Conservation (phyloP, 352 stramenopile genomes). For the Phytophthora hybrid region DNA sequence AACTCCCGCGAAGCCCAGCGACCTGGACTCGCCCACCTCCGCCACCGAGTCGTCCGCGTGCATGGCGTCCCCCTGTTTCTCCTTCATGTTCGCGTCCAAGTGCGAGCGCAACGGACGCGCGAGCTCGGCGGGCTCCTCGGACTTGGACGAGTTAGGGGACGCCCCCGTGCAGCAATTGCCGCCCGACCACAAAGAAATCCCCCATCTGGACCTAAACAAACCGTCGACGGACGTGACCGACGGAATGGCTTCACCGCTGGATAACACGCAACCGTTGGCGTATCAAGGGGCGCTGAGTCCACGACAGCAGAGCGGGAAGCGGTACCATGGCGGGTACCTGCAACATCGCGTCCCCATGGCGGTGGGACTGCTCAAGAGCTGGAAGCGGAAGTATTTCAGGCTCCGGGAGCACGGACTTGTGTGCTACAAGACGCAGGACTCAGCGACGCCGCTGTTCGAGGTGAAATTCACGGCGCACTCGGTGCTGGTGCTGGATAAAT, state of each 20-base stretch:
- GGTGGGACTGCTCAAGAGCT: constrained; percentile 70
- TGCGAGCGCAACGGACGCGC: constrained; percentile 14
- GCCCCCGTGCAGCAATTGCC: constrained; percentile 41
- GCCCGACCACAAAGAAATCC: constrained; percentile 9
- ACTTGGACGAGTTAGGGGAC: constrained; percentile 33
- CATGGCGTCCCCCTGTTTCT: constrained; percentile 23
- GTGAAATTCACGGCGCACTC: constrained; percentile 65
- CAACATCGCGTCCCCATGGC: constrained; percentile 64
- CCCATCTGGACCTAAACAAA: constrained; percentile 19
- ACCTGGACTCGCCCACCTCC: constrained; percentile 21
- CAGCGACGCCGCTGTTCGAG: constrained; percentile 62
- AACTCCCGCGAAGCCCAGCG: constrained; percentile 8
- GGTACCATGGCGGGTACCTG: constrained; percentile 65
- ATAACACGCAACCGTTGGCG: constrained; percentile 16
- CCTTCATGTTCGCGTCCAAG: constrained; percentile 17
- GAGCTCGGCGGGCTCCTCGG: constrained; percentile 44
- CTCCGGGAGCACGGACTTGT: constrained; percentile 70
- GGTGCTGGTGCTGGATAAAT: constrained; percentile 42
- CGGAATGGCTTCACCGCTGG: background rate
- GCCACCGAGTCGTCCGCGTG: constrained; percentile 22
- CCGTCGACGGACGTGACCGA: background rate
- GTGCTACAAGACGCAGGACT: constrained; percentile 66
- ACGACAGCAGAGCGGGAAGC: constrained; percentile 60
- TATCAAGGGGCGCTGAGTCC: constrained; percentile 68
- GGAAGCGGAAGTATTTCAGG: constrained; percentile 79